Conservation (phyloP, 805 yeast species). For the Wickerhamomyces pijperi region DNA sequence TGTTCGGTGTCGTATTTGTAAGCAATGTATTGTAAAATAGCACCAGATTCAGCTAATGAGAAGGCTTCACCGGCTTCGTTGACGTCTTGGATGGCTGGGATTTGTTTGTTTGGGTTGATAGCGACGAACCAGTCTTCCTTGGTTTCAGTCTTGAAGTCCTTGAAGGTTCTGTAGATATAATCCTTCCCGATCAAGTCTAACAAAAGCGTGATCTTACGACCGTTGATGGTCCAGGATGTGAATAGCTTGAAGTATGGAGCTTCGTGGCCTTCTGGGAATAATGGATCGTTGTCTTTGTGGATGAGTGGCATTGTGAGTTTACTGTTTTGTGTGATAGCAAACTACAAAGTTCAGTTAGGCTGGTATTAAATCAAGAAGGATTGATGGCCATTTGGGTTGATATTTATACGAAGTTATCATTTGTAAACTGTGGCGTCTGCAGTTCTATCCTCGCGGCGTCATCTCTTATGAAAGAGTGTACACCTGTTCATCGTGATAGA, state of each 20-base stretch:
- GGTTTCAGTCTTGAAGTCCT: conserved; percentile 31
- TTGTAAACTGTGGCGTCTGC: no score
- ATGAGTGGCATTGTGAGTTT: conserved; percentile 1
- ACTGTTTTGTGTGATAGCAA: no score
- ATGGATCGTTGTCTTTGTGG: conserved; percentile 8
- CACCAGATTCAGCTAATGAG: conserved; percentile 47
- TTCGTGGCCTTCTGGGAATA: conserved; percentile 9
- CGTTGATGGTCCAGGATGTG: conserved; percentile 29
- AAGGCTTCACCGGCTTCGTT: conserved; percentile 26
- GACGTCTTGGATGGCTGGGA: conserved; percentile 38
- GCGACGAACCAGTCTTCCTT: conserved; percentile 46
- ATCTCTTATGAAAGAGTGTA: no score
- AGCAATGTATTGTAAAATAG: conserved; percentile 45
- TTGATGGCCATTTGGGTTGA: no score
- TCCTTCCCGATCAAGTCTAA: conserved; percentile 23
- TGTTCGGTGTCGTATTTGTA: conserved; percentile 46
- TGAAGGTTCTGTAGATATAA: conserved; percentile 26
- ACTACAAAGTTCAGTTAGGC: no score
- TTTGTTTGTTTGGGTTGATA: conserved; percentile 50
- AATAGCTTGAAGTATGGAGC: conserved; percentile 33
- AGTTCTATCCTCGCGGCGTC: no score
- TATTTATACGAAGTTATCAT: no score
- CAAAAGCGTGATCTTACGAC: conserved; percentile 25
- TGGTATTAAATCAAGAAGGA: no score
- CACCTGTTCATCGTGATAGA: no score